Evolutionary conservation across 129 eudicot species (phyloP), one percentile per base, ranked within the genome.

Genomic region (Silybum marianum): DNA sequence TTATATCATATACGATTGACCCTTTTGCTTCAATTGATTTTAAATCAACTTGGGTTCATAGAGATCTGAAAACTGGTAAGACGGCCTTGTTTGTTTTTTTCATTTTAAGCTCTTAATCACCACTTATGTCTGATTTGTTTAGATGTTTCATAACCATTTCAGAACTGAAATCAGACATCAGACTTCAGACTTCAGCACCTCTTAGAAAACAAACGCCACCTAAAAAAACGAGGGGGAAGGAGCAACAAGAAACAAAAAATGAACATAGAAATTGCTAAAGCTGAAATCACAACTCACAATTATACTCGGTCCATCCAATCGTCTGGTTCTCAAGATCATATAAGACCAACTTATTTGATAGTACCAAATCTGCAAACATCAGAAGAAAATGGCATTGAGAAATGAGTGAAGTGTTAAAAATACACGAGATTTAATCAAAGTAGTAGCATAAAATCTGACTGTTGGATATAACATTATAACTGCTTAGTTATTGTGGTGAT

Each of bases 231-330:
- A 18, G 22, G 18, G 22, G 18, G 63, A n/a, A 58, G 66, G 66
- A 58, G 66, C 66, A 58, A 58, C 3, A 58, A 58, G 66, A 58
- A 58, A 58, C 23, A 48, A 58, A 32, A 48, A 51, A 54, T 32
- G 14, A 48, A 54, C 23, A 44, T 18, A 58, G 66, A 48, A 32
- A 1, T 19, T 30, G 18, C 54, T 73, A 68, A 69, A 81, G 51
- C n/a, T 14, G 28, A 22, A 77, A 21, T 28, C 8, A 82, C 25
- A 30, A 89, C 98, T 93, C 84, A 93, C 98, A 93, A 79, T 93
- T 91, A 73, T 93, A 90, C 80, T 89, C 87, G 0, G 94, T 84
- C 98, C 98, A 93, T 63, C 98, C 97, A 84, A 93, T 91, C 26
- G 89, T 83, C 77, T 89, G 91, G 36, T 93, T 91, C 77, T 89